Conservation (phyloP, 139 green algal species). For the Chlorella sp. region DNA sequence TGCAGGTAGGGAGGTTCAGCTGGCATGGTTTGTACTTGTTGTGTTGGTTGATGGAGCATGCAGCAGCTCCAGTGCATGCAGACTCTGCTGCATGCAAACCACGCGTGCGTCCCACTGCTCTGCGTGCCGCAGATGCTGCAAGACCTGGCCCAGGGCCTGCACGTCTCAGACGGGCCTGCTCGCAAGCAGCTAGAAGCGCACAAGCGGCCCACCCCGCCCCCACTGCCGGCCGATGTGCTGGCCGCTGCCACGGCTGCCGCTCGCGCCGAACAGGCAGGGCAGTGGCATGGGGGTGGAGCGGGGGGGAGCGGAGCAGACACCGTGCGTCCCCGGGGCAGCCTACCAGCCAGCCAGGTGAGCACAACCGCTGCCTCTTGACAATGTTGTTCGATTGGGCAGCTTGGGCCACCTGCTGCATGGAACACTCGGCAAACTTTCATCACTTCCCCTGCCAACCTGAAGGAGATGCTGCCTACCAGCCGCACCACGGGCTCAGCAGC, state of each 20-base stretch:
- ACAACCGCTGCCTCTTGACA: not conserved
- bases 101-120: no score
- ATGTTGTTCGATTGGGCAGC: not conserved
- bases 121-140: slow-evolving; percentile 17
- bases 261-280: no score
- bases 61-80: no score
- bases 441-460: not conserved
- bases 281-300: not conserved
- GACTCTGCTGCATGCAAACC: not conserved
- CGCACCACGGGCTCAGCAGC: not conserved
- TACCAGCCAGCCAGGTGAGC: not conserved
- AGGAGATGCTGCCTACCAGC: slow-evolving; percentile 1
- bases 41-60: not conserved
- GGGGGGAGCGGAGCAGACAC: slow-evolving; percentile 20
- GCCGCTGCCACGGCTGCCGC: not conserved
- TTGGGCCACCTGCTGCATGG: no score
- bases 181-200: not conserved
- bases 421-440: no score
- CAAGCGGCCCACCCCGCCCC: not conserved
- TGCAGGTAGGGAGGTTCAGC: not conserved
- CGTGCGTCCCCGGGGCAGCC: not conserved
- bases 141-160: not conserved
- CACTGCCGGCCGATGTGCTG: not conserved
- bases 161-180: not conserved
- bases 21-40: no score